phyloP scores from a whole-genome alignment of 106 monocot species.

The Cymbidium sinense region DNA sequence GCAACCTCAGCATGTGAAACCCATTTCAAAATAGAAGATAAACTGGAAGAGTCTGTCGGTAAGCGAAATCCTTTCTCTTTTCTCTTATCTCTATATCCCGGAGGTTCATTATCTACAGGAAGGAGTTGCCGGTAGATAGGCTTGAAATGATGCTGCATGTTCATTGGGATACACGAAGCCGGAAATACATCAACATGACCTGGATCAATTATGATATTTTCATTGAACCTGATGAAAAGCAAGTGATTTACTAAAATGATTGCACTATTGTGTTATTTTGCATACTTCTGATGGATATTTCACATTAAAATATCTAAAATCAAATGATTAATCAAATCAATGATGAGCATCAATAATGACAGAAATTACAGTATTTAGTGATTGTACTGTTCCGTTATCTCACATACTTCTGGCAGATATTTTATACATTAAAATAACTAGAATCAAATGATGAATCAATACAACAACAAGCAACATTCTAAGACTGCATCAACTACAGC shows the following conservation, averaged over 20 bases:
- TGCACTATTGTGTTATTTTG: neutral
- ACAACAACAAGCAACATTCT: too few relatives aligned
- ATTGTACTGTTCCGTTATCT: too few relatives aligned
- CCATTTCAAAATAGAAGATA: slow-evolving; percentile 71
- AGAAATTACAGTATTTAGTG: neutral
- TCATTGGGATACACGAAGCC: slow-evolving; percentile 63
- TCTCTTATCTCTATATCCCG: slow-evolving; percentile 10
- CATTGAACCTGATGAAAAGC: slow-evolving; percentile 80
- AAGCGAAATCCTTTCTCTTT: slow-evolving; percentile 67
- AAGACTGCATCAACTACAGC: too few relatives aligned
- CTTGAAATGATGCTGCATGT: slow-evolving; percentile 46
- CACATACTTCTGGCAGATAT: too few relatives aligned
- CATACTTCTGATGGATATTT: neutral
- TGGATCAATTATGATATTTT: slow-evolving; percentile 85
- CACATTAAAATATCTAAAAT: neutral
- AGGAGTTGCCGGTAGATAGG: slow-evolving; percentile 32
- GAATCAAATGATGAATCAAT: too few relatives aligned
- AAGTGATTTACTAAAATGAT: slow-evolving; percentile 20
- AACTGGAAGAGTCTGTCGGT: slow-evolving; percentile 56
- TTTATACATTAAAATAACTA: too few relatives aligned
- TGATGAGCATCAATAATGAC: neutral
- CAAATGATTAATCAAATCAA: slow-evolving; percentile 1
- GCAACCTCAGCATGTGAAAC: slow-evolving; percentile 69
- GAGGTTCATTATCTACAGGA: neutral
- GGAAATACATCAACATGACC: slow-evolving; percentile 86